These are phyloP conservation scores for Debaryomycetaceae sp. DNA, from an alignment of 1,139 yeast genomes.

Conservation along the genomic window DNA sequence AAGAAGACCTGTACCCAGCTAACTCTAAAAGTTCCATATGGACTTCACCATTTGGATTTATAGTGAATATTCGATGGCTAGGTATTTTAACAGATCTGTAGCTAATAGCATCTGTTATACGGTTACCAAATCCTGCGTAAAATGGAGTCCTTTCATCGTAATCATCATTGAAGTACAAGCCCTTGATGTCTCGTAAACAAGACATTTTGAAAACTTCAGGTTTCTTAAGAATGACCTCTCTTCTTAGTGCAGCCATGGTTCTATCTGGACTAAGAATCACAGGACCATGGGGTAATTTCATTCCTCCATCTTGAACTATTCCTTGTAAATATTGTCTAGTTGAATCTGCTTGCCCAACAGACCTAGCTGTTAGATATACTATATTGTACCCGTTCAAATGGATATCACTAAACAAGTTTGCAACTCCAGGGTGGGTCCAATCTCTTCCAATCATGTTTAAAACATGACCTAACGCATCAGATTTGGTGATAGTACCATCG, in stretches of 20 bases:
- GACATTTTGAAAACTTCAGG: conserved; percentile 99
- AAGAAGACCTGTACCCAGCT: conserved; percentile 88
- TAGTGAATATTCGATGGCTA: conserved; percentile 90
- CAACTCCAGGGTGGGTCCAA: conserved; percentile 98
- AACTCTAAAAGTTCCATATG: conserved; percentile 94
- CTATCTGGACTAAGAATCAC: conserved; percentile 95
- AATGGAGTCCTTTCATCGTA: conserved; percentile 63
- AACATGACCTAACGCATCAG: conserved; percentile 97
- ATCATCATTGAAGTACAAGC: conserved; percentile 46
- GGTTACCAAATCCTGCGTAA: conserved; percentile 96
- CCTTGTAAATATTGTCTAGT: conserved; percentile 82
- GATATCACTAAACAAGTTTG: conserved; percentile 84
- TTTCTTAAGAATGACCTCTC: conserved; percentile 90
- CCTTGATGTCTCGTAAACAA: conserved; percentile 81
- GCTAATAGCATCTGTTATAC: conserved; percentile 95
- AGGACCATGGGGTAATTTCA: conserved; percentile 81
- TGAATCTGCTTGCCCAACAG: conserved; percentile 94
- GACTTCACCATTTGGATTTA: conserved; percentile 95
- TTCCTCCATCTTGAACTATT: conserved; percentile 70
- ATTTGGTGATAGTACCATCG: conserved; percentile 96
- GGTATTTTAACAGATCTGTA: conserved; percentile 94
- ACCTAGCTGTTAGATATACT: conserved; percentile 88
- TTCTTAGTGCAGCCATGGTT: conserved; percentile 87
- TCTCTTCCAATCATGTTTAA: conserved; percentile 91
- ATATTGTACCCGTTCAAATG: conserved; percentile 85